These are phyloP conservation scores for Wallacemonas sp. DNA, from an alignment of 208 protist genomes.

Conservation along the genomic window DNA sequence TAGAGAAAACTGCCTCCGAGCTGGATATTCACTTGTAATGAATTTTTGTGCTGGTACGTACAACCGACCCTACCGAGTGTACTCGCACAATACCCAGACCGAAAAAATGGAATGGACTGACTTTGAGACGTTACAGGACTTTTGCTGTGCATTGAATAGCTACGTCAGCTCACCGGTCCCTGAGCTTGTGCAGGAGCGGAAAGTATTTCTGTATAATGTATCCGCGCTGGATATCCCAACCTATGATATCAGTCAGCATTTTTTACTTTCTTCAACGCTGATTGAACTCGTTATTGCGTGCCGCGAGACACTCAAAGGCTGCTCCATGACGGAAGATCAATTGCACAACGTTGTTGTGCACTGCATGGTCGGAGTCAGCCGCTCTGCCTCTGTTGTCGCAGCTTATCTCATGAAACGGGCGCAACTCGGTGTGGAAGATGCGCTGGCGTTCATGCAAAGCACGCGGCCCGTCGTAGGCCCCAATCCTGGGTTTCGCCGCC, in stretches of 20 bases:
- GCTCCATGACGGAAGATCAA: background rate
- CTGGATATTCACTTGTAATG: conserved; percentile 61
- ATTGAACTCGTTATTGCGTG: conserved; percentile 63
- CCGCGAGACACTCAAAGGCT: conserved; percentile 4
- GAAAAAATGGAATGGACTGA: conserved; percentile 26
- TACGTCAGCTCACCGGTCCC: conserved; percentile 33
- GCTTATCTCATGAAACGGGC: conserved; percentile 88
- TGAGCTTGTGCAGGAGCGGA: conserved; percentile 21
- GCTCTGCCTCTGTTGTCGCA: conserved; percentile 75
- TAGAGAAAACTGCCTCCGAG: conserved; percentile 24
- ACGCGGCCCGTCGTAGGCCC: conserved; percentile 63
- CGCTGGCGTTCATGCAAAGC: conserved; percentile 57
- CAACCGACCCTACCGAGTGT: conserved; percentile 55
- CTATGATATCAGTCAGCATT: conserved; percentile 76
- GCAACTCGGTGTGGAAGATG: conserved; percentile 42
- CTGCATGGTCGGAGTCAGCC: conserved; percentile 88
- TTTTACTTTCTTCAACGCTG: conserved; percentile 58
- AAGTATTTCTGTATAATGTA: conserved; percentile 71
- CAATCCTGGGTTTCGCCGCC: conserved; percentile 74
- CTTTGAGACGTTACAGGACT: conserved; percentile 40
- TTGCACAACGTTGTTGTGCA: conserved; percentile 62
- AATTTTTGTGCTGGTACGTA: conserved; percentile 61
- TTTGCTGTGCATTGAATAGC: conserved; percentile 43
- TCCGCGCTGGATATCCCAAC: conserved; percentile 61
- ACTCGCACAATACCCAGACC: conserved; percentile 26